Evolutionary conservation across 2,329 filamentous ascomycete species (phyloP), one percentile per base, ranked within the genome.

Genomic region (Cadophora gregata): DNA sequence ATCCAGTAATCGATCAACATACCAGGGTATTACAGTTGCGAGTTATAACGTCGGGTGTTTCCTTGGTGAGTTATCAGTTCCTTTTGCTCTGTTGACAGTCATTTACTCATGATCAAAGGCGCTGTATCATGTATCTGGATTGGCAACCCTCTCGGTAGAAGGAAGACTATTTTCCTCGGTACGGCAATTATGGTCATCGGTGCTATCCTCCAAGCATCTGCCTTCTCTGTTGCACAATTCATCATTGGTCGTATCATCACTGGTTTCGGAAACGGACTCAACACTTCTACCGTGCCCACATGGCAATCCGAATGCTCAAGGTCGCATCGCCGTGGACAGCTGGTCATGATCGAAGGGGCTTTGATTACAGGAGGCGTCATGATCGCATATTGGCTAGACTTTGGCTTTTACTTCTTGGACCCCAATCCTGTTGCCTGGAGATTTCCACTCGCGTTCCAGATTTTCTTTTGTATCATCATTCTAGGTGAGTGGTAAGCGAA

Each of bases 21-120:
- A 75, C 19, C 75, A 76, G 60, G 83, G 83, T 38, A 85, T 87
- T 58, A 79, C 84, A 7, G 81, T 87, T 24, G 85, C 84, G 7
- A 82, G 81, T 4, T 87, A 87, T 75, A 86, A 86, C 73, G 73
- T 87, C n/a, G 86, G 86, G 12, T 89, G 87, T 76, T 86, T 86
- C 66, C 42, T 45, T 21, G 42, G 42, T 45, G 21, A 4, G 36
- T 38, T 14, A 16, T 3, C 12, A 38, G 36, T 38, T 8, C 12
- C 36, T 8, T 12, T 12, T 38, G 5, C 36, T 16, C 36, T 3
- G 3, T 38, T 38, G 7, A 8, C 12, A 16, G 6, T 14, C 36
- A 14, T 3, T 7, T 45, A 9, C 42, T 45, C 3, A 45, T 45
- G 42, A 21, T 4, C 21, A 64, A 82, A 55, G 84, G 84, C 56